phyloP scores from a whole-genome alignment of 305 asterid genomes.

The Fraxinus nigra region DNA sequence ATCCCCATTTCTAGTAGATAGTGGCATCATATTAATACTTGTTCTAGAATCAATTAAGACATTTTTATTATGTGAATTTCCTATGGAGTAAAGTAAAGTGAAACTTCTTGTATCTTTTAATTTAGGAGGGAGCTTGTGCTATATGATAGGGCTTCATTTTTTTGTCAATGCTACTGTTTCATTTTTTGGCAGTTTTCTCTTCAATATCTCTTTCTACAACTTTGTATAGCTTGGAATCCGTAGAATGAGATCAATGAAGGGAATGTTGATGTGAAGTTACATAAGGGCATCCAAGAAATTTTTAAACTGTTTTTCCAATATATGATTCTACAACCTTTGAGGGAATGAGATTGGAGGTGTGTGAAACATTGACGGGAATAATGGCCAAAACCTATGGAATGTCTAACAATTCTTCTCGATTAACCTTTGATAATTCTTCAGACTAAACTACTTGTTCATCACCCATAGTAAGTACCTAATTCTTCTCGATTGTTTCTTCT shows the following conservation, averaged over 20 bases:
- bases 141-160: background rate
- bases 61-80: background rate
- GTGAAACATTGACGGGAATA: background rate
- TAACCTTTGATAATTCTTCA: background rate
- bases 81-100: background rate
- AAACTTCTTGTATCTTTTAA: background rate
- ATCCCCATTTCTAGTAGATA: background rate
- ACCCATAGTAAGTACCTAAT: background rate
- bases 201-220: background rate
- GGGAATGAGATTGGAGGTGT: background rate
- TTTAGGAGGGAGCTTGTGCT: background rate
- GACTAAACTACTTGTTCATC: background rate
- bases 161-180: too few relatives aligned
- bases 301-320: background rate
- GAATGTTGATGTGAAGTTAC: background rate
- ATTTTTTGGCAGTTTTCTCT: background rate
- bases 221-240: background rate
- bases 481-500: background rate
- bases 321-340: background rate
- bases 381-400: background rate
- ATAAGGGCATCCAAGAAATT: background rate
- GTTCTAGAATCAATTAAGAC: background rate
- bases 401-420: too few relatives aligned
- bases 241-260: background rate
- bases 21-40: background rate